Evolutionary conservation across 164 flowering plant species (phyloP).

Genomic region (Sedum album): DNA sequence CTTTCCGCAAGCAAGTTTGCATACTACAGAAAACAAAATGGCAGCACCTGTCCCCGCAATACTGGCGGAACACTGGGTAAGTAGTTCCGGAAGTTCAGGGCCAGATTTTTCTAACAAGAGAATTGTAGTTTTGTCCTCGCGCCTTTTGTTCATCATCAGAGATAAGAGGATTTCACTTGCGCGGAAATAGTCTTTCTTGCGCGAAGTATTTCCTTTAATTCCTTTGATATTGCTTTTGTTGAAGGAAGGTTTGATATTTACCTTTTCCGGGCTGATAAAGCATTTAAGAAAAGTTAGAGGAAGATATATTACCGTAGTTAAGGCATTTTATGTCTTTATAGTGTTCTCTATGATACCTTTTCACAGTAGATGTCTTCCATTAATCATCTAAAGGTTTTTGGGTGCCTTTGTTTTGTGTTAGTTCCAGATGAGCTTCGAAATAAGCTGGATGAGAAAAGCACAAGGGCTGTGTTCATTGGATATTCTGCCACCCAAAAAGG

Average conservation of each 20-base stretch:
- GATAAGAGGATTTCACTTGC: conserved; percentile 83
- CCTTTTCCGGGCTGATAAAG: conserved; percentile 43
- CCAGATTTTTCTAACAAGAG: conserved; percentile 58
- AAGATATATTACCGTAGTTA: background rate
- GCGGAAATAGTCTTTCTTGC: conserved; percentile 46
- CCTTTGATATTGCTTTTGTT: conserved; percentile 36
- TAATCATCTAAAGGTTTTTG: no score
- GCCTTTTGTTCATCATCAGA: conserved; percentile 37
- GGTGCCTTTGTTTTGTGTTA: no score
- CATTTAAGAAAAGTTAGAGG: background rate
- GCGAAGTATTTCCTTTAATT: conserved; percentile 42
- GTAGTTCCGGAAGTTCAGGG: conserved; percentile 54
- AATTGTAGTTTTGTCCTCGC: conserved; percentile 26
- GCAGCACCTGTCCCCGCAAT: conserved; percentile 89
- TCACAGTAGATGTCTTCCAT: background rate
- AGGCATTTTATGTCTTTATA: background rate
- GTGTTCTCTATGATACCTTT: background rate
- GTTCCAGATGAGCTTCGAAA: no score
- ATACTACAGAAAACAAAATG: conserved; percentile 49
- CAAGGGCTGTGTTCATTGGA: no score
- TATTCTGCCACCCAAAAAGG: no score
- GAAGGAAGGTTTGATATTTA: conserved; percentile 32
- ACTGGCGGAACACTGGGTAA: conserved; percentile 62
- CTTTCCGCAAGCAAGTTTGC: conserved; percentile 39
- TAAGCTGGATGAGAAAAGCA: no score